Evolutionary conservation across 164 flowering plant species (phyloP).

Genomic region (Chloranthus sessilifolius): DNA sequence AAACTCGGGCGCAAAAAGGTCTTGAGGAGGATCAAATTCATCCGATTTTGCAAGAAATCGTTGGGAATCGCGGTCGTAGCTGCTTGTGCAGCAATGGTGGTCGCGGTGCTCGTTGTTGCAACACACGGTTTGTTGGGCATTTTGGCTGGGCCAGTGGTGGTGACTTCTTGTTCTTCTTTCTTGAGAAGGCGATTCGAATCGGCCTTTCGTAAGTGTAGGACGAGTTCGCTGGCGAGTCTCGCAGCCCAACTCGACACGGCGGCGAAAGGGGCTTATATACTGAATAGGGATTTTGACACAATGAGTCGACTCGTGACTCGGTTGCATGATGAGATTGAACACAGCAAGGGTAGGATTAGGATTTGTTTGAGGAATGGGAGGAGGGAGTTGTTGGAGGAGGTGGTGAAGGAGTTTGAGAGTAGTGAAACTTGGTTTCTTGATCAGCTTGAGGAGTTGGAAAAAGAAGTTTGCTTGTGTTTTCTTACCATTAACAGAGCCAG

Average conservation of each 20-base stretch:
- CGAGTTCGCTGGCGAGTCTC: constrained; percentile 11
- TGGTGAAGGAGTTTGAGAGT: constrained; percentile 45
- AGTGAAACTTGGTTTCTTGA: constrained; percentile 49
- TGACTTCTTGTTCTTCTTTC: constrained; percentile 8
- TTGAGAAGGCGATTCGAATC: constrained; percentile 12
- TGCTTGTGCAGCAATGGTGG: constrained; percentile 27
- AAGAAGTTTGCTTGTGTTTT: constrained; percentile 62
- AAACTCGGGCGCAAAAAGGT: constrained; percentile 26
- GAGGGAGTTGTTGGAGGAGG: constrained; percentile 47
- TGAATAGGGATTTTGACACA: constrained; percentile 67
- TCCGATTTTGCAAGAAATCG: constrained; percentile 30
- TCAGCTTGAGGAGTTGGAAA: constrained; percentile 68
- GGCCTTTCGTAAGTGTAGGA: background rate
- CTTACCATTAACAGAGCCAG: constrained; percentile 70
- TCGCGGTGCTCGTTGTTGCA: constrained; percentile 34
- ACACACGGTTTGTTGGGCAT: constrained; percentile 57
- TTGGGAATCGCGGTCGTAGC: constrained; percentile 26
- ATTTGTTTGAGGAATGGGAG: constrained; percentile 47
- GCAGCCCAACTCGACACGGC: constrained; percentile 58
- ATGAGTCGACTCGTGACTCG: constrained; percentile 50
- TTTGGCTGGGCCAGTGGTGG: constrained; percentile 40
- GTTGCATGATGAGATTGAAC: constrained; percentile 62
- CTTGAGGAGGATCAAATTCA: constrained; percentile 25
- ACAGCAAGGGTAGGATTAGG: constrained; percentile 33
- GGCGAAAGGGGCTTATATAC: constrained; percentile 56